A percentile compares a stretch with the other conserved stretches of the same genome.
Conservation (phyloP, 495 filamentous ascomycete genomes). For the Achaetomiella virescens region DNA sequence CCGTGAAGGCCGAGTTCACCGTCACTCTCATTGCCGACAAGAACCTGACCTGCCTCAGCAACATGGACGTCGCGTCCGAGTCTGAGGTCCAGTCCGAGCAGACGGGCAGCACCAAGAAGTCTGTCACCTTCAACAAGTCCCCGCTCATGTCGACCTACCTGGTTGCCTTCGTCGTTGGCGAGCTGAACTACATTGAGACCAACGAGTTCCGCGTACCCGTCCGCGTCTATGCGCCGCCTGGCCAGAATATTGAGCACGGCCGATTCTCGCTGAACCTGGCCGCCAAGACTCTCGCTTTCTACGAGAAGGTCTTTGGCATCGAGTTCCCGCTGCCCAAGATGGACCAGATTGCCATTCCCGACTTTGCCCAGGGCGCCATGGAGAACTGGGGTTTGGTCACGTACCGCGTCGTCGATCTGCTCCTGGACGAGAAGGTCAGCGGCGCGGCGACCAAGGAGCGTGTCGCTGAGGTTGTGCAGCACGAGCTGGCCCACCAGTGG, state of each 20-base stretch:
- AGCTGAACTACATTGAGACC: slow-evolving; percentile 70
- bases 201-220: slow-evolving; percentile 68
- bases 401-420: slow-evolving; percentile 84
- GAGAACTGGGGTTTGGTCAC: slow-evolving; percentile 99
- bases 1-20: slow-evolving; percentile 67
- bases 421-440: slow-evolving; percentile 86
- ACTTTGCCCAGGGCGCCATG: slow-evolving; percentile 92
- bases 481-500: slow-evolving; percentile 98
- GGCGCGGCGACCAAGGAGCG: slow-evolving; percentile 90
- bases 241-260: slow-evolving; percentile 59
- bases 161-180: slow-evolving; percentile 68
- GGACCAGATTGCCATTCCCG: slow-evolving; percentile 97
- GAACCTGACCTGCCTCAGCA: slow-evolving; percentile 67
- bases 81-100: slow-evolving; percentile 51
- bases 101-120: slow-evolving; percentile 54
- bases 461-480: slow-evolving; percentile 90
- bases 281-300: slow-evolving; percentile 62
- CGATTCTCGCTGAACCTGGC: slow-evolving; percentile 64
- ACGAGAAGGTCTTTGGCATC: slow-evolving; percentile 70
- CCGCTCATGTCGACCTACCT: slow-evolving; percentile 76
- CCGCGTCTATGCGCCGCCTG: slow-evolving; percentile 60
- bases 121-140: slow-evolving; percentile 66
- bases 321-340: slow-evolving; percentile 75
- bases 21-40: slow-evolving; percentile 70
- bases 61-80: slow-evolving; percentile 71